phyloP scores from a whole-genome alignment of 2,329 filamentous ascomycete species.

The Grosmannia penicillata region DNA sequence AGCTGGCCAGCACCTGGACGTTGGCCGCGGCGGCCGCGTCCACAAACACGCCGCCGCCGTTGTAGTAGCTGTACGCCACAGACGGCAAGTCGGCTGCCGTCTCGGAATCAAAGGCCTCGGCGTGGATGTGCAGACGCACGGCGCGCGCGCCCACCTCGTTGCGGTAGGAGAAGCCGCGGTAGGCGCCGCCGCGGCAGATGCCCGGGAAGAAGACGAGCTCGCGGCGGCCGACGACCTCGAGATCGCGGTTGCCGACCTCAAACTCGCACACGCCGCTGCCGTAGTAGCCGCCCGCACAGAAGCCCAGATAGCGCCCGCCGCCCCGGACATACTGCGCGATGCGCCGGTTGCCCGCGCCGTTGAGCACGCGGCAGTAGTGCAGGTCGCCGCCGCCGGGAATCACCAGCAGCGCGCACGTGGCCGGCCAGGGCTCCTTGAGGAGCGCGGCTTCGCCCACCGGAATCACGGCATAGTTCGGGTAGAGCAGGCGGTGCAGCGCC shows the following conservation, averaged over 20 bases:
- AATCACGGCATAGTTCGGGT: constrained; percentile 85
- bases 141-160: constrained; percentile 75
- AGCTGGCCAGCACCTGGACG: constrained; percentile 72
- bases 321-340: constrained; percentile 76
- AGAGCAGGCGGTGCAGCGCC: constrained; percentile 71
- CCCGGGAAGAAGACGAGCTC: constrained; percentile 86
- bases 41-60: constrained; percentile 88
- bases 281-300: constrained; percentile 94
- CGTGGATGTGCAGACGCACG: constrained; percentile 49
- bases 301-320: constrained; percentile 75
- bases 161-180: constrained; percentile 77
- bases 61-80: constrained; percentile 69
- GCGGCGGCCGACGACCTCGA: constrained; percentile 74
- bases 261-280: constrained; percentile 74
- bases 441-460: constrained; percentile 65
- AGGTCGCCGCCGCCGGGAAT: constrained; percentile 91
- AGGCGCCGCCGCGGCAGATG: constrained; percentile 71
- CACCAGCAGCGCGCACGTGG: constrained; percentile 77
- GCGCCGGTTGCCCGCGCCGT: constrained; percentile 72
- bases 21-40: constrained; percentile 49
- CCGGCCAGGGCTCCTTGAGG: constrained; percentile 80
- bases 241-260: constrained; percentile 63
- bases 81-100: constrained; percentile 30
- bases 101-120: constrained; percentile 34
- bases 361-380: constrained; percentile 75